phyloP scores from a whole-genome alignment of 1,139 yeast genomes.

The Protomyces lactucae-debilis region DNA sequence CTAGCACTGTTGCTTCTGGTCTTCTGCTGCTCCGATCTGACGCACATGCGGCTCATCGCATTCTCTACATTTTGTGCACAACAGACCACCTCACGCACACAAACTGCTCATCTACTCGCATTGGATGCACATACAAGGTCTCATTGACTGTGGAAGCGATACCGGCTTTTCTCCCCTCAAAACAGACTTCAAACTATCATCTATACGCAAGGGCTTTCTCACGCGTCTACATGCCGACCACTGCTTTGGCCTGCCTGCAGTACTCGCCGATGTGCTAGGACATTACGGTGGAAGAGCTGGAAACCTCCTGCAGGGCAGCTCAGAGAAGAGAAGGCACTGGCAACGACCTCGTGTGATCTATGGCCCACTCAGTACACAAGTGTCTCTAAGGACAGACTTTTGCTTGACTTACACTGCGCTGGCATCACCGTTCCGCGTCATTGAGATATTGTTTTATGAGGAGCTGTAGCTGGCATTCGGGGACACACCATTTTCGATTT shows the following conservation, averaged over 20 bases:
- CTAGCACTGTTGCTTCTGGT: too few relatives aligned
- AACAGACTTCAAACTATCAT: background rate
- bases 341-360: background rate
- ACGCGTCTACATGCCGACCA: constrained; percentile 10
- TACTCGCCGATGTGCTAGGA: constrained; percentile 8
- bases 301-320: constrained; percentile 1
- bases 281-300: too few relatives aligned
- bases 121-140: constrained; percentile 1
- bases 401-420: constrained; percentile 21
- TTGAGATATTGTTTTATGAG: background rate
- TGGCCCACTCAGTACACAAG: constrained; percentile 16
- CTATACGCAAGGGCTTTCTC: constrained; percentile 15
- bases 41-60: constrained; percentile 5
- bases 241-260: constrained; percentile 7
- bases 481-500: background rate
- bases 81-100: constrained; percentile 14
- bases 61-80: constrained; percentile 21
- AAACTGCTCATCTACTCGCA: constrained; percentile 11
- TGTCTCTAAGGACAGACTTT: constrained; percentile 10
- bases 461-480: background rate
- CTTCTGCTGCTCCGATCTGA: too few relatives aligned
- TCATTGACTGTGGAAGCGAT: constrained; percentile 14
- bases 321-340: background rate
- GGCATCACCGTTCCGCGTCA: background rate
- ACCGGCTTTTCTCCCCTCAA: constrained; percentile 8